Percentiles rank a stretch among this genome's conserved stretches.
Evolutionary conservation across 208 protist genomes (phyloP).

Genomic region (Crithidia acanthocephali): DNA sequence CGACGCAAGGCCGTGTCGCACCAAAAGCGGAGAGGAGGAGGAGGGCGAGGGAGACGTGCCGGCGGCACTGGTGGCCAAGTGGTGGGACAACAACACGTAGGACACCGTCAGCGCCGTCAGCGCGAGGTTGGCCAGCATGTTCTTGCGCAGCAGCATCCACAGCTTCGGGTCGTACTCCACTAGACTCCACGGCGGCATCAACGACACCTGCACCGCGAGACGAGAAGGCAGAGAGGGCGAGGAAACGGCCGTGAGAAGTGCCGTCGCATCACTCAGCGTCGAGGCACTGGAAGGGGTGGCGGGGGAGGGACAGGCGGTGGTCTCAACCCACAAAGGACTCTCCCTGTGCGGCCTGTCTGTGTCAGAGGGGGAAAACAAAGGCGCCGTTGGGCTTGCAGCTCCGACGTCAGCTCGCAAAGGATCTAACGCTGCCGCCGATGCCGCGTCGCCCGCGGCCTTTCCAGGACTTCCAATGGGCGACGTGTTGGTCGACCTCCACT

Average conservation of each 20-base stretch:
- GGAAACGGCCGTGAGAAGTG: background rate
- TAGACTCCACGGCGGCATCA: conserved; percentile 44
- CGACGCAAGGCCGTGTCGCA: conserved; percentile 1
- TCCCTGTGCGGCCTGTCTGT: background rate
- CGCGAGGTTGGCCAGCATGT: conserved; percentile 35
- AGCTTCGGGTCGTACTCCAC: conserved; percentile 43
- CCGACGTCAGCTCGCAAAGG: too few relatives aligned
- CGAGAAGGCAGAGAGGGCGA: background rate
- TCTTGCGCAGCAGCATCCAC: conserved; percentile 50
- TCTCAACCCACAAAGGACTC: background rate
- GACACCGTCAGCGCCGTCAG: conserved; percentile 22
- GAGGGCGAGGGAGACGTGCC: background rate
- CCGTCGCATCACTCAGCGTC: background rate
- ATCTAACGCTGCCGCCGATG: background rate
- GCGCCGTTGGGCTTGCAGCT: too few relatives aligned
- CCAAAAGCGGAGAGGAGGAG: conserved; percentile 3
- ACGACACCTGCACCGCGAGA: background rate
- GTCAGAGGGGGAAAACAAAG: background rate
- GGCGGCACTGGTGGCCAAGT: background rate
- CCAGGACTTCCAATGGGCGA: background rate
- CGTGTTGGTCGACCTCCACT: background rate
- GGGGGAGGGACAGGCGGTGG: conserved; percentile 8
- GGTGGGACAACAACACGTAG: conserved; percentile 23
- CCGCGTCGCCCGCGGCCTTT: background rate
- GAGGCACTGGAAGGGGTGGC: background rate